Evolutionary conservation across 495 filamentous ascomycete species (phyloP), one percentile per base, ranked within the genome.

Genomic region (Tetracladium setigerum): DNA sequence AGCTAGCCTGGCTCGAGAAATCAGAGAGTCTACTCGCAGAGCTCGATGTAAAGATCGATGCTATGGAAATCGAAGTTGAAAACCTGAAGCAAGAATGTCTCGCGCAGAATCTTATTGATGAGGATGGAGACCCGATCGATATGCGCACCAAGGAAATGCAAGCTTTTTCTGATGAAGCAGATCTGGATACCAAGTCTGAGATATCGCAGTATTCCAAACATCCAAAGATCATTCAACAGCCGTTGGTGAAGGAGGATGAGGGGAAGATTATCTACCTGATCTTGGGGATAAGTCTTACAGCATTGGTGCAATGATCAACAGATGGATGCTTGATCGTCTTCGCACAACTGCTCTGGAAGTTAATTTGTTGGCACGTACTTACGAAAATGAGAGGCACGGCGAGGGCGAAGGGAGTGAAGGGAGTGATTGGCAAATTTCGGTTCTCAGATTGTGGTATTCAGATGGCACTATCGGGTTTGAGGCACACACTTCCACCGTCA

Each of bases 381-480:
- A 19, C 16, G 44, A 53, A 24, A 13, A 2, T 11, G n/a, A n/a
- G n/a, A n/a, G n/a, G n/a, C n/a, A n/a, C n/a, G 16, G 3, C 2
- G 10, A 17, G 12, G 50, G 50, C 6, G 30, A 30, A 14, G n/a
- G n/a, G n/a, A 30, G 36, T 7, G 13, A 34, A 15, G 15, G n/a
- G 16, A 5, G 45, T 14, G 14, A 22, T 6, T 53, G 50, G 50
- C 35, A 53, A 48, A n/a, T 12, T 7, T 34, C 15, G 11, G 44
- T 53, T 11, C 45, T 53, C 2, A 27, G 18, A 15, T 22, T 47
- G 7, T 53, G 50, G 50, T 53, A 38, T 30, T 44, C 38, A n/a
- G 50, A 53, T 27, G 44, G 45, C 1, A 47, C 49, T 2, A 12
- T 24, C 13, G 41, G 33, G 17, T n/a, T n/a, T n/a, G n/a, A n/a